phyloP scores from a whole-genome alignment of 2,329 filamentous ascomycete genomes.

The Stagonosporopsis cucurbitacearum region DNA sequence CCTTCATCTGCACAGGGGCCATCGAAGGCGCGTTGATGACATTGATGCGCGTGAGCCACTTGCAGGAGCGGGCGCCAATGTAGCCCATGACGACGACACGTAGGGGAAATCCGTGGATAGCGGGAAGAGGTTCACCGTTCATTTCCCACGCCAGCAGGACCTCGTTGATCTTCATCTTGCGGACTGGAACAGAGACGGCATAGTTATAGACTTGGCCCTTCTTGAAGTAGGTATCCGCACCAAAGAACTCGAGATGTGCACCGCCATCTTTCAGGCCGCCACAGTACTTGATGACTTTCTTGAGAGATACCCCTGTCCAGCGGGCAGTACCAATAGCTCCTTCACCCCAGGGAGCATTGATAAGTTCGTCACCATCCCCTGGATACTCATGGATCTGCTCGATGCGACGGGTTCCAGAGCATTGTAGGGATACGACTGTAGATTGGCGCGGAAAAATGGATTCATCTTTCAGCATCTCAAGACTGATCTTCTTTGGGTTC shows the following conservation, averaged over 20 bases:
- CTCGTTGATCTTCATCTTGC: slow-evolving; percentile 71
- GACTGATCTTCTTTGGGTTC: slow-evolving; percentile 61
- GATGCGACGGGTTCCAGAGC: slow-evolving; percentile 71
- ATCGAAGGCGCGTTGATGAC: slow-evolving; percentile 63
- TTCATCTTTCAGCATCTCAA: slow-evolving; percentile 68
- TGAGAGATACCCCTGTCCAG: slow-evolving; percentile 69
- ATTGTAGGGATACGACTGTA: slow-evolving; percentile 70
- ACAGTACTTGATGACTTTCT: slow-evolving; percentile 73
- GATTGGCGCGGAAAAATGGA: slow-evolving; percentile 64
- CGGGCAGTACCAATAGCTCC: slow-evolving; percentile 71
- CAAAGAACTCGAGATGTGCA: slow-evolving; percentile 71
- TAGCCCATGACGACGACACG: slow-evolving; percentile 69
- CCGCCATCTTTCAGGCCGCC: slow-evolving; percentile 64
- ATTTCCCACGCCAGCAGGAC: slow-evolving; percentile 75
- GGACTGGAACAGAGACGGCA: slow-evolving; percentile 69
- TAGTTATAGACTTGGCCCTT: slow-evolving; percentile 70
- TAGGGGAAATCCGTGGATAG: slow-evolving; percentile 70
- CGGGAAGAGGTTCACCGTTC: slow-evolving; percentile 69
- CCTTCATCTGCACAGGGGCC: slow-evolving; percentile 68
- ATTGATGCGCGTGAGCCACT: slow-evolving; percentile 69
- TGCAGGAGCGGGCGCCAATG: slow-evolving; percentile 68
- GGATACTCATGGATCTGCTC: slow-evolving; percentile 71
- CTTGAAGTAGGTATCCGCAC: slow-evolving; percentile 77
- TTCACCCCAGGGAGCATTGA: slow-evolving; percentile 51
- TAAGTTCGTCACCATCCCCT: slow-evolving; percentile 69